phyloP scores from a whole-genome alignment of 148 eudicot genomes.

The Drosera capensis region DNA sequence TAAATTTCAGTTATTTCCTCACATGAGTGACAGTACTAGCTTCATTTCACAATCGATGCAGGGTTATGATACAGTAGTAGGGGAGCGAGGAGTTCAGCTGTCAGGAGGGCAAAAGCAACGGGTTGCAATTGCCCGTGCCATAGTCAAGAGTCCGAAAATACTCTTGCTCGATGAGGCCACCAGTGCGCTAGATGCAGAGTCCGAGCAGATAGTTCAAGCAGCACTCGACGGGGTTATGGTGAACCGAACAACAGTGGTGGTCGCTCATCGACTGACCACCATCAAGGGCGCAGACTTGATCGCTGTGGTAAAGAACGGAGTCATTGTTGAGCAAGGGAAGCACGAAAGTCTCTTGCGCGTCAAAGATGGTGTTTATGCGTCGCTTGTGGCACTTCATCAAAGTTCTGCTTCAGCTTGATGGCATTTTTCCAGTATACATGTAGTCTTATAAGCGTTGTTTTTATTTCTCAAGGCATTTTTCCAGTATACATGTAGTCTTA shows the following conservation, averaged over 20 bases:
- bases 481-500: too few species aligned
- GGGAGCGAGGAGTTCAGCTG: slow-evolving; percentile 59
- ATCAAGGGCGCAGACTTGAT: slow-evolving; percentile 47
- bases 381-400: slow-evolving; percentile 42
- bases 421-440: too few species aligned
- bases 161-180: slow-evolving; percentile 67
- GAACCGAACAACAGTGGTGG: slow-evolving; percentile 47
- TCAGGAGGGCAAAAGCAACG: slow-evolving; percentile 79
- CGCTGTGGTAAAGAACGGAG: slow-evolving; percentile 52
- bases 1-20: too few species aligned
- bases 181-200: slow-evolving; percentile 71
- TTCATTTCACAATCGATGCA: slow-evolving; percentile 3
- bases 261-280: slow-evolving; percentile 62
- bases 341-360: slow-evolving; percentile 40
- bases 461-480: too few species aligned
- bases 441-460: too few species aligned
- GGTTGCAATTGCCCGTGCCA: slow-evolving; percentile 71
- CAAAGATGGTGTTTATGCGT: slow-evolving; percentile 45
- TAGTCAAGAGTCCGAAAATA: slow-evolving; percentile 47
- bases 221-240: slow-evolving; percentile 55
- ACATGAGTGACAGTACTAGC: too few species aligned
- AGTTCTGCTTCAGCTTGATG: slow-evolving; percentile 14
- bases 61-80: slow-evolving; percentile 69
- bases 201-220: slow-evolving; percentile 57
- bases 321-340: slow-evolving; percentile 56